Percentiles rank a stretch among this genome's conserved stretches.
Conservation (phyloP, 441 rosid genomes). For the Dalechampia spathulata region DNA sequence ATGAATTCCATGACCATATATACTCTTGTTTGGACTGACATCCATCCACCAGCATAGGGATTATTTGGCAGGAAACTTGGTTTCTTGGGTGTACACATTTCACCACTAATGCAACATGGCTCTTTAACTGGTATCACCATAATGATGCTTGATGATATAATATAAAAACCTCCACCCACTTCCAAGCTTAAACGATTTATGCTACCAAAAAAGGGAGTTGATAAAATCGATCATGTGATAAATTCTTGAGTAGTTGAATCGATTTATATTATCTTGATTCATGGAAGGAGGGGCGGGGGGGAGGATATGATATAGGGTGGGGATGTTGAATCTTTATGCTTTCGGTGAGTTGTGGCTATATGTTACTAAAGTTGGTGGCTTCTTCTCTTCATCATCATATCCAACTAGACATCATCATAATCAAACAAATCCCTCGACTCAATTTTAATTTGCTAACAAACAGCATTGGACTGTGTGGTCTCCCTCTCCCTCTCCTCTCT, state of each 20-base stretch:
- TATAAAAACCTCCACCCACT: too few relatives aligned
- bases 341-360: conserved; percentile 2
- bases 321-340: not conserved
- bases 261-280: too few relatives aligned
- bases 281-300: not conserved
- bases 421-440: not conserved
- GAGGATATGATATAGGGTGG: not conserved
- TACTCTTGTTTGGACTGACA: too few relatives aligned
- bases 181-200: too few relatives aligned
- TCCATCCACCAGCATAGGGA: too few relatives aligned
- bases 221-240: too few relatives aligned
- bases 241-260: too few relatives aligned
- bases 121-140: conserved; percentile 18
- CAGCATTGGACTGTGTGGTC: not conserved
- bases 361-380: too few relatives aligned
- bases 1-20: too few relatives aligned
- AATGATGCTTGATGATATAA: conserved; percentile 13
- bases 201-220: too few relatives aligned
- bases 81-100: conserved; percentile 3
- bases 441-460: too few relatives aligned
- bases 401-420: not conserved
- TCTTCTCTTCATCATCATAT: conserved; percentile 1
- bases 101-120: conserved; percentile 21
- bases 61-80: not conserved
- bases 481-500: not conserved